phyloP scores from a whole-genome alignment of 1,139 yeast species.

The Sugiyamaella japonica region DNA sequence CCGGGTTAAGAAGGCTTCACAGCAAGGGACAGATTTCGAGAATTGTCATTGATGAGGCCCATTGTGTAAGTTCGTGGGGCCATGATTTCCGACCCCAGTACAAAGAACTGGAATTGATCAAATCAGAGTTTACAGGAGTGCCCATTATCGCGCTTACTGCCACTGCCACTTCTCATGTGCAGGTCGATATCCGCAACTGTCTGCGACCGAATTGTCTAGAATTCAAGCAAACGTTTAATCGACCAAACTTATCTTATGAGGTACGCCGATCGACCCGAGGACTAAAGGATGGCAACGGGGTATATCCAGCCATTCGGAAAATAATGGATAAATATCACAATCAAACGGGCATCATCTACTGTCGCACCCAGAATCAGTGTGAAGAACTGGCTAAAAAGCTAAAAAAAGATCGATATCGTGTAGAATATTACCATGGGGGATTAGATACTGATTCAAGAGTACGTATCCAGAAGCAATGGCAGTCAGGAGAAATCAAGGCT shows the following conservation, averaged over 20 bases:
- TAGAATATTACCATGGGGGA: conserved; percentile 91
- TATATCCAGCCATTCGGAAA: conserved; percentile 49
- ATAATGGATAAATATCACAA: conserved; percentile 58
- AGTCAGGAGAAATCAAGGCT: conserved; percentile 62
- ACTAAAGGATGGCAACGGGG: conserved; percentile 45
- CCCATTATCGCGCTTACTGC: conserved; percentile 98
- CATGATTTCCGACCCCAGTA: conserved; percentile 98
- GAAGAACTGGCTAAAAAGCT: conserved; percentile 74
- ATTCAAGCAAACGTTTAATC: conserved; percentile 73
- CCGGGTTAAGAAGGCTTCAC: conserved; percentile 62
- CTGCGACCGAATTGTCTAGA: conserved; percentile 41
- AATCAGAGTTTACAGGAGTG: conserved; percentile 67
- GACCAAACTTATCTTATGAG: conserved; percentile 81
- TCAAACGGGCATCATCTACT: conserved; percentile 86
- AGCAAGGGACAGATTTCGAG: conserved; percentile 64
- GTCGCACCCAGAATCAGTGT: conserved; percentile 87
- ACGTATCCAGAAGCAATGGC: conserved; percentile 78
- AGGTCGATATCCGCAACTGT: conserved; percentile 65
- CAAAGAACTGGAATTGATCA: conserved; percentile 73
- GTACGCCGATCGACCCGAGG: conserved; percentile 51
- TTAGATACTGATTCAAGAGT: conserved; percentile 76
- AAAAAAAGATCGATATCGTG: conserved; percentile 57
- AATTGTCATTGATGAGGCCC: conserved; percentile 96
- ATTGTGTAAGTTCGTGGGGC: conserved; percentile 99
- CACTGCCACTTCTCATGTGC: conserved; percentile 91